Evolutionary conservation across 2,329 filamentous ascomycete species (phyloP).

Genomic region (Diaporthe helianthi): DNA sequence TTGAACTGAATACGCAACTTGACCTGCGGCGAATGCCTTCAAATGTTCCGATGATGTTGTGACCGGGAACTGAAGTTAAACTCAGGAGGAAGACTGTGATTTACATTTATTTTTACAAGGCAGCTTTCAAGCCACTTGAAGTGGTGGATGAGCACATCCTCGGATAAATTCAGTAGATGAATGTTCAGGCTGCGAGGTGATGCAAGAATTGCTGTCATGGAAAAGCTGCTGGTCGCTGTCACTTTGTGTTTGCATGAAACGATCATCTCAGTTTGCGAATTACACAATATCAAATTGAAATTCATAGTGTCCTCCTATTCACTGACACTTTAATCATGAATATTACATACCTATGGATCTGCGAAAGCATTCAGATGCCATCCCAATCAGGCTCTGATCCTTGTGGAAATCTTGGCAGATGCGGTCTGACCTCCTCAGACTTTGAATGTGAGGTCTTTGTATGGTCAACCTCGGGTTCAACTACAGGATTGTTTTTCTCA

Average conservation of each 20-base stretch:
- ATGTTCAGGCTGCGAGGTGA: too few species aligned
- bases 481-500: neutral
- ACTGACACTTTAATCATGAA: neutral
- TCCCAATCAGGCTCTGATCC: neutral
- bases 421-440: too few species aligned
- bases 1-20: constrained; percentile 56
- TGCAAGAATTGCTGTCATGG: too few species aligned
- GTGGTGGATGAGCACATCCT: constrained; percentile 39
- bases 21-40: constrained; percentile 54
- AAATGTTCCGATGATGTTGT: constrained; percentile 39
- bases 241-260: neutral
- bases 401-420: rapidly evolving
- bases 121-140: constrained; percentile 47
- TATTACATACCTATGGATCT: neutral
- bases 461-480: neutral
- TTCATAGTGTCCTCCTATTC: neutral
- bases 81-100: constrained; percentile 36
- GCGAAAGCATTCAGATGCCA: neutral
- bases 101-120: constrained; percentile 52
- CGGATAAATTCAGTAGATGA: neutral
- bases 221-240: neutral
- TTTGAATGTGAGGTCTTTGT: neutral
- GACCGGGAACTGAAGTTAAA: constrained; percentile 32
- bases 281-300: too few species aligned
- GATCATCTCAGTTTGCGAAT: rapidly evolving